Base-by-base conservation (phyloP, 2,329 filamentous ascomycete genomes). In the Pezizomycotina sp. region DNA sequence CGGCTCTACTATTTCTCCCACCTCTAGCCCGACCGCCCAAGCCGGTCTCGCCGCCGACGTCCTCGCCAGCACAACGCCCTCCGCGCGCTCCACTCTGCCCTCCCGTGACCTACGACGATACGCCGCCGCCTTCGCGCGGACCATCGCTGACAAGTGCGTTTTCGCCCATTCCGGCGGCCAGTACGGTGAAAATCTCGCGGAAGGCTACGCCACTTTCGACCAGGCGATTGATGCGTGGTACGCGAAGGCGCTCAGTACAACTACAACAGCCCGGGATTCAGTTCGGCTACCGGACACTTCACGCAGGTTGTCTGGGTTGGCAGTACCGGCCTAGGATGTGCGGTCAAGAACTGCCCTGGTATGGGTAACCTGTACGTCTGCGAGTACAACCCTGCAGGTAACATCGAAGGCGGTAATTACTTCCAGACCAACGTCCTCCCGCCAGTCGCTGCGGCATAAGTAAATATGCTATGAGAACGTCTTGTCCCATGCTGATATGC, bases 301-400 rank as follows among this genome's bases (percentile, higher is more conserved):
- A 77, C 75, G 1, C 75, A 80, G 59, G 55, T 81, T 5, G 74
- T 81, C 4, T 81, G 77, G 76, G 69, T 66, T 54, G 55, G 60
- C 15, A 77, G 71, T 1, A 70, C 59, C 5, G 59, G 61, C 21
- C 65, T 76, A 1, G 72, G 73, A 0, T 81, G 66, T 46, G 66
- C 55, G 16, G 55, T 55, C 25, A 51, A 16, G 6, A 21, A 24
- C 3, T 46, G 43, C 20, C n/a, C 25, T 19, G 33, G 40, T 2
- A 36, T 29, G n/a, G 21, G 41, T 44, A 30, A 32, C 27, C 14
- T 18, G 21, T 31, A 40, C 6, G 39, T 44, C 24, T 44, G 41
- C 21, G 41, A 44, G 27, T 44, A 44, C 18, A 34, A 10, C 4
- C 26, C 41, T 5, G 10, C 25, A 8, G 41, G 41, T 23, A 44